These are phyloP conservation scores for Fusarium verrucosum DNA, from an alignment of 2,329 filamentous ascomycete species.

Conservation along the genomic window DNA sequence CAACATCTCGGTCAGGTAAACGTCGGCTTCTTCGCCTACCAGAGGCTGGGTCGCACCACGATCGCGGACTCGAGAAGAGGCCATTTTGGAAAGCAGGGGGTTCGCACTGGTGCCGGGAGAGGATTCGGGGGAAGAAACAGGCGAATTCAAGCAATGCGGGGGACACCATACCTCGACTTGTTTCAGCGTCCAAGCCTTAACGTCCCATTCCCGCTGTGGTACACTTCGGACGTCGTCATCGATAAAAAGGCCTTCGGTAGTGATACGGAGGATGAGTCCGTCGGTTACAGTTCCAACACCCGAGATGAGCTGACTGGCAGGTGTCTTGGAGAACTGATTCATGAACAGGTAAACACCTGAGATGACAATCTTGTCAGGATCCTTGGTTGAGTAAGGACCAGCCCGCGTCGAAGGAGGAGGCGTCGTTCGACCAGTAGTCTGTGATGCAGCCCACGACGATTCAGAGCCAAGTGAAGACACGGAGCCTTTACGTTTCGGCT, in stretches of 20 bases:
- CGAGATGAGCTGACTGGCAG: constrained; percentile 87
- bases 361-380: constrained; percentile 96
- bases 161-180: constrained; percentile 88
- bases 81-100: constrained; percentile 59
- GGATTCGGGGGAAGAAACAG: constrained; percentile 54
- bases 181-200: constrained; percentile 98
- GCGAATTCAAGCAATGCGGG: constrained; percentile 65
- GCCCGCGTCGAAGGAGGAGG: constrained; percentile 81
- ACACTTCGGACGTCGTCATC: constrained; percentile 93
- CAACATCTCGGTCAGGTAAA: constrained; percentile 69
- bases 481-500: constrained; percentile 67
- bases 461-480: constrained; percentile 77
- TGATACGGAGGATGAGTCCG: constrained; percentile 89
- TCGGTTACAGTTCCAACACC: constrained; percentile 88
- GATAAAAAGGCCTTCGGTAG: constrained; percentile 94
- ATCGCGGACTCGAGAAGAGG: constrained; percentile 57
- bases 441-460: constrained; percentile 84
- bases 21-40: constrained; percentile 72
- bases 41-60: constrained; percentile 62
- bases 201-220: constrained; percentile 97
- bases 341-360: constrained; percentile 93
- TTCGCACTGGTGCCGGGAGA: constrained; percentile 51
- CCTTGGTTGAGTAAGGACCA: constrained; percentile 83
- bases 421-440: constrained; percentile 83
- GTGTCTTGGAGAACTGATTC: constrained; percentile 87